Evolutionary conservation across 768 basidiomycete species (phyloP), one percentile per base, ranked within the genome.

Genomic region (Lanmaoa pseudosensibilis): DNA sequence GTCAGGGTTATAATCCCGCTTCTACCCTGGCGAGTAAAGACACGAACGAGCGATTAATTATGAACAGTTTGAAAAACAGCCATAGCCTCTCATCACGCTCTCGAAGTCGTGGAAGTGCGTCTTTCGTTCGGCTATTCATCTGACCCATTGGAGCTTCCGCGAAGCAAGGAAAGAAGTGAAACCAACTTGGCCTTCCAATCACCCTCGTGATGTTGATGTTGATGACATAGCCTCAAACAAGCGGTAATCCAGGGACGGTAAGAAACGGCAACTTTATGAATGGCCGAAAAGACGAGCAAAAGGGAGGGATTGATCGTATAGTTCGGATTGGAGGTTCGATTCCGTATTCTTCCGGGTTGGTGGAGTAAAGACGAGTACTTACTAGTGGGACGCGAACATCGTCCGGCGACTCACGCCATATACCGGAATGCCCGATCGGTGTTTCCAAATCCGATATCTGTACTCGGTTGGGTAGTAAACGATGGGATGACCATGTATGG

Each of bases 91-190:
- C 19, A 18, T 57, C 16, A 10, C 21, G 21, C 59, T 46, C 47
- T 27, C n/a, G 25, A 21, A 41, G 16, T 36, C 12, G 40, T 11
- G 19, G 52, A 46, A 46, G 45, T 30, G 21, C 13, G 32, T 18
- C 33, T 30, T 36, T 9, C 7, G n/a, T 6, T 58, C 43, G 37
- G 39, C 9, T 3, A 18, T 18, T 23, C 21, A 32, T 45, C 13
- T 43, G 18, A 12, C 33, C 27, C 11, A 34, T 33, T 27, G 41
- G 37, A 18, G 34, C n/a, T 25, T 69, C 66, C 67, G 67, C 55
- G 57, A 66, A 69, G 53, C 55, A 59, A 63, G 66, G 66, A 55
- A 9, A 38, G 50, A 58, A 37, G 3, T 30, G 38, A 43, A 27
- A 54, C 45, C 5, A 11, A 30, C 19, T 49, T 34, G 46, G 52